These are phyloP conservation scores for Dendrobium huoshanense DNA, from an alignment of 106 monocot species.

Conservation along the genomic window DNA sequence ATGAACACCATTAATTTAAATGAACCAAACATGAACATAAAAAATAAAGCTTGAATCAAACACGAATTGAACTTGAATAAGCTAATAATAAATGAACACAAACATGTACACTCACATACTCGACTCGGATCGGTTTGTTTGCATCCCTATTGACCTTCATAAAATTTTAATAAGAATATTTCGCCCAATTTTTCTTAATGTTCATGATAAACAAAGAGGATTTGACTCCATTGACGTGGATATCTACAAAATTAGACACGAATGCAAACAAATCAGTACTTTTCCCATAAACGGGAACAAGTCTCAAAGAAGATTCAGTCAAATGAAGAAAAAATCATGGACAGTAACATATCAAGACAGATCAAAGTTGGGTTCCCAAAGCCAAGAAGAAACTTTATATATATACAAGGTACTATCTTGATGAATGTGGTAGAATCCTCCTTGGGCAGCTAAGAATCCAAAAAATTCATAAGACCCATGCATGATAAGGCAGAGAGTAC, in stretches of 20 bases:
- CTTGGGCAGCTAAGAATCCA: background rate
- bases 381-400: background rate
- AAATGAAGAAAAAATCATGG: constrained; percentile 2
- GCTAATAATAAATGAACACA: too few relatives aligned
- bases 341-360: background rate
- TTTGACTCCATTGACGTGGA: background rate
- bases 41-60: too few relatives aligned
- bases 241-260: background rate
- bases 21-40: too few relatives aligned
- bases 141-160: too few relatives aligned
- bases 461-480: constrained; percentile 8
- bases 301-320: background rate
- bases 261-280: background rate
- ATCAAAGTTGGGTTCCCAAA: background rate
- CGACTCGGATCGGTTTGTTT: too few relatives aligned
- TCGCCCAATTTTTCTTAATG: background rate
- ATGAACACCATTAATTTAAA: too few relatives aligned
- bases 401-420: background rate
- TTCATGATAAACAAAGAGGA: background rate
- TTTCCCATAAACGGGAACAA: background rate
- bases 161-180: background rate
- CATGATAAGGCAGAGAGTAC: constrained; percentile 23
- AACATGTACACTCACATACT: too few relatives aligned
- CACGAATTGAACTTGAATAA: too few relatives aligned
- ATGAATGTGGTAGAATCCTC: background rate